Conservation (phyloP, 164 flowering plant species). For the Kalanchoe fedtschenkoi region DNA sequence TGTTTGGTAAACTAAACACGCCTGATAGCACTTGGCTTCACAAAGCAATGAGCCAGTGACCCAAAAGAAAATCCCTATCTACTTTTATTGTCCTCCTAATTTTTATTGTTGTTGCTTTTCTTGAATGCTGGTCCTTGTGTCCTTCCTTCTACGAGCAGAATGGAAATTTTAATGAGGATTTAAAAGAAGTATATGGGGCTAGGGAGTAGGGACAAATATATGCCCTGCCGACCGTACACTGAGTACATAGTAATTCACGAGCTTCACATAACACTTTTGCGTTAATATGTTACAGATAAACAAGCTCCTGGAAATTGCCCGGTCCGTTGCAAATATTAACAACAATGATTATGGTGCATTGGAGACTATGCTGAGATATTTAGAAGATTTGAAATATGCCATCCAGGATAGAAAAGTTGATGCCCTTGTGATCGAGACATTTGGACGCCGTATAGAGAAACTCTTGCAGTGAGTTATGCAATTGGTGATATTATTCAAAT, state of each 20-base stretch:
- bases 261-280: conserved; percentile 1
- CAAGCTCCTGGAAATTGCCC: conserved; percentile 73
- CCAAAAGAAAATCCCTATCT: background rate
- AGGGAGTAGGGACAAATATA: background rate
- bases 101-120: background rate
- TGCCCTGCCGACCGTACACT: background rate
- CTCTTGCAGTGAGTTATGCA: conserved; percentile 64
- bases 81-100: background rate
- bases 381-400: conserved; percentile 71
- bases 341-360: conserved; percentile 47
- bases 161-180: no score
- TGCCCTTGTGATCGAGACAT: conserved; percentile 89
- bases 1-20: no score
- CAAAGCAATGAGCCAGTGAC: no score
- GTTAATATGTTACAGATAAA: conserved; percentile 42
- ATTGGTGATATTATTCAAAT: background rate
- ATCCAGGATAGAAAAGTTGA: conserved; percentile 84
- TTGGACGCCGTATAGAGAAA: conserved; percentile 93
- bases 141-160: no score
- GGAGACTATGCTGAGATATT: conserved; percentile 57
- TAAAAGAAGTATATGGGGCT: background rate
- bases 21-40: no score
- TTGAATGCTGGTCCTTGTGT: no score
- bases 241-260: background rate
- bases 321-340: conserved; percentile 53